Conservation (phyloP, 2,329 filamentous ascomycete genomes). For the Ascochyta pisi region DNA sequence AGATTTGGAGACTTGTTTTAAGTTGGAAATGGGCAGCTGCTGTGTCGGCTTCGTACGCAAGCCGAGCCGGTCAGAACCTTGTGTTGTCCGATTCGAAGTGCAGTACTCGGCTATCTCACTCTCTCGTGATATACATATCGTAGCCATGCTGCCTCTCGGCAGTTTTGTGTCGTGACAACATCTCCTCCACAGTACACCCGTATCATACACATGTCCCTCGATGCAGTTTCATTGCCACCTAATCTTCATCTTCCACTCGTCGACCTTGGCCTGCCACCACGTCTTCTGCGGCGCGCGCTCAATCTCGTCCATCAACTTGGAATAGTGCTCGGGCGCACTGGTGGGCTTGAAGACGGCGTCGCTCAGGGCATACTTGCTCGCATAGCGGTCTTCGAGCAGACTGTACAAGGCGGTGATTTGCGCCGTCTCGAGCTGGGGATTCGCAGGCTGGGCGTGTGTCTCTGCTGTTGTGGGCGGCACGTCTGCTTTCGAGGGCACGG, state of each 20-base stretch:
- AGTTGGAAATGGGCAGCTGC: too few species aligned
- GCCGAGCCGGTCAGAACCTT: neutral
- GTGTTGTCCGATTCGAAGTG: neutral
- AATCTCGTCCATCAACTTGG: constrained; percentile 46
- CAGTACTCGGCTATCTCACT: neutral
- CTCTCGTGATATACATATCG: neutral
- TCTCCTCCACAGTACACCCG: neutral
- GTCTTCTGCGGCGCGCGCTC: constrained; percentile 43
- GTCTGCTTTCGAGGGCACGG: constrained; percentile 17
- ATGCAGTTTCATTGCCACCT: constrained; percentile 33
- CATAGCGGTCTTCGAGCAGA: constrained; percentile 66
- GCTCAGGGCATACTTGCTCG: constrained; percentile 48
- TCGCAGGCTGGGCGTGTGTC: constrained; percentile 14
- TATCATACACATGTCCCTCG: neutral
- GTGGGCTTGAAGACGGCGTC: constrained; percentile 38
- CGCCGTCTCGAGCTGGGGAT: constrained; percentile 46
- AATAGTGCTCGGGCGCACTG: constrained; percentile 47
- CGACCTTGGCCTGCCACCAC: constrained; percentile 45
- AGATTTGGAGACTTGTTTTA: too few species aligned
- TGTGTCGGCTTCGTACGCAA: too few species aligned
- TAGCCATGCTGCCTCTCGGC: neutral
- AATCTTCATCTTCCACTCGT: constrained; percentile 49
- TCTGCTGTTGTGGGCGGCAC: constrained; percentile 15
- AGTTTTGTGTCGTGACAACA: neutral
- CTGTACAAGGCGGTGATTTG: constrained; percentile 66